A percentile compares a stretch with the other conserved stretches of the same genome.
Conservation (phyloP, 75 land plant genomes). For the Azolla pinnata region DNA sequence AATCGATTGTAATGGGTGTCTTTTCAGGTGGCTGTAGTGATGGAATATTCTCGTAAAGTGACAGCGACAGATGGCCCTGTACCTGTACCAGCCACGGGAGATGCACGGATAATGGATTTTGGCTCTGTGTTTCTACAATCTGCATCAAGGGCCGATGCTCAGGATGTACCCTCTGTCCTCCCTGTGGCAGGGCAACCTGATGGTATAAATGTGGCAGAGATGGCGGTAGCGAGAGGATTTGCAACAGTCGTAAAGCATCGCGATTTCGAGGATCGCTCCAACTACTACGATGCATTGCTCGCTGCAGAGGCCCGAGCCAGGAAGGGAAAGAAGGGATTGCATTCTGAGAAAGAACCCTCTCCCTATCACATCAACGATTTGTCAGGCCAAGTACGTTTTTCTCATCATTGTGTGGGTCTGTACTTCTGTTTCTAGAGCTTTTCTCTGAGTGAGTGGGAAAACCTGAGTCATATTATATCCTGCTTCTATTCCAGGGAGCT, state of each 20-base stretch:
- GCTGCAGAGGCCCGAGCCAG: conserved; percentile 72
- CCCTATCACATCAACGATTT: conserved; percentile 74
- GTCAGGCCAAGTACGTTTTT: neutral
- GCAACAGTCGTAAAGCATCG: conserved; percentile 76
- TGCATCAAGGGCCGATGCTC: conserved; percentile 47
- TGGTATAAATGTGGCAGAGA: conserved; percentile 79
- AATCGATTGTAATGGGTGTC: no score
- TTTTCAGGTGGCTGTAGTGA: conserved; percentile 75
- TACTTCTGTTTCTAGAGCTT: no score
- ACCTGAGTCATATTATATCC: no score
- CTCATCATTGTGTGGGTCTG: no score
- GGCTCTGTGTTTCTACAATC: conserved; percentile 77
- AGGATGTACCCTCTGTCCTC: conserved; percentile 26
- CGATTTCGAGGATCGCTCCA: conserved; percentile 97
- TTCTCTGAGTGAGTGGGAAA: no score
- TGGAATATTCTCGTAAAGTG: conserved; percentile 95
- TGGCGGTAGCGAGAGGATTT: conserved; percentile 71
- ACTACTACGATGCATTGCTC: conserved; percentile 74
- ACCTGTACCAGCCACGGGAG: conserved; percentile 29
- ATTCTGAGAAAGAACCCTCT: conserved; percentile 71
- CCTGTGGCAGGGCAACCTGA: conserved; percentile 39
- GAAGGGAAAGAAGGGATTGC: conserved; percentile 58
- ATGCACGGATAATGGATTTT: conserved; percentile 83
- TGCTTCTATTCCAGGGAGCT: no score
- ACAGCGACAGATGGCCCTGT: conserved; percentile 47